Conservation (phyloP, 495 filamentous ascomycete species). For the Penicillium desertorum region DNA sequence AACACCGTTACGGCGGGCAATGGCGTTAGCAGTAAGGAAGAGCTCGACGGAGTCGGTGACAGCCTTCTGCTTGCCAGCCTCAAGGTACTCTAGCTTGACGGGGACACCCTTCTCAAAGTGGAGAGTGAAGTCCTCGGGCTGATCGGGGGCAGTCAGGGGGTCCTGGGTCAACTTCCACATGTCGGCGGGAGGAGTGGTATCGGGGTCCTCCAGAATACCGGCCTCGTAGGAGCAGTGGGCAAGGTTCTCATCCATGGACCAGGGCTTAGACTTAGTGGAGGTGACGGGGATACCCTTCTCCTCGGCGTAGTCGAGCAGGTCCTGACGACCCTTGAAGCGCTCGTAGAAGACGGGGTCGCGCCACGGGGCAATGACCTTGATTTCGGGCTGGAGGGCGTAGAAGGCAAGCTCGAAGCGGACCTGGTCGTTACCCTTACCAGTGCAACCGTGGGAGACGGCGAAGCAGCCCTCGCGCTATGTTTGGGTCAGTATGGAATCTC, state of each 20-base stretch:
- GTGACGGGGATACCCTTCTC: conserved; percentile 79
- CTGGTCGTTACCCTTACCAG: conserved; percentile 85
- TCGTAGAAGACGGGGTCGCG: conserved; percentile 79
- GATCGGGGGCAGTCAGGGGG: conserved; percentile 71
- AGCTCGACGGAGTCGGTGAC: conserved; percentile 75
- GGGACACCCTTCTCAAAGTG: conserved; percentile 86
- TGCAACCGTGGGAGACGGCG: conserved; percentile 76
- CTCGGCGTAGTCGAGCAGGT: conserved; percentile 83
- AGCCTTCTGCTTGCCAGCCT: conserved; percentile 52
- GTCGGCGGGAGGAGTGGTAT: conserved; percentile 63
- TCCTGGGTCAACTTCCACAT: conserved; percentile 85
- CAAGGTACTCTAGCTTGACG: conserved; percentile 61
- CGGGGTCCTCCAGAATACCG: conserved; percentile 59
- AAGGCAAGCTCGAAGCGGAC: conserved; percentile 83
- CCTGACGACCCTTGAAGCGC: conserved; percentile 78
- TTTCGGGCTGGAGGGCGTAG: conserved; percentile 68
- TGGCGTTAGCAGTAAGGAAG: conserved; percentile 76
- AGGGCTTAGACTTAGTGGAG: conserved; percentile 83
- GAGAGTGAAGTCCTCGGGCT: conserved; percentile 73
- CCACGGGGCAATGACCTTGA: conserved; percentile 91
- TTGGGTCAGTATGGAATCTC: neutral
- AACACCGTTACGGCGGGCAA: conserved; percentile 73
- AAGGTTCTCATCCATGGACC: conserved; percentile 80
- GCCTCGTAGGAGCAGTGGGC: conserved; percentile 92
- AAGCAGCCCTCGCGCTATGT: conserved; percentile 40